phyloP scores from a whole-genome alignment of 257 asterid species.

The Salvia miltiorrhiza region DNA sequence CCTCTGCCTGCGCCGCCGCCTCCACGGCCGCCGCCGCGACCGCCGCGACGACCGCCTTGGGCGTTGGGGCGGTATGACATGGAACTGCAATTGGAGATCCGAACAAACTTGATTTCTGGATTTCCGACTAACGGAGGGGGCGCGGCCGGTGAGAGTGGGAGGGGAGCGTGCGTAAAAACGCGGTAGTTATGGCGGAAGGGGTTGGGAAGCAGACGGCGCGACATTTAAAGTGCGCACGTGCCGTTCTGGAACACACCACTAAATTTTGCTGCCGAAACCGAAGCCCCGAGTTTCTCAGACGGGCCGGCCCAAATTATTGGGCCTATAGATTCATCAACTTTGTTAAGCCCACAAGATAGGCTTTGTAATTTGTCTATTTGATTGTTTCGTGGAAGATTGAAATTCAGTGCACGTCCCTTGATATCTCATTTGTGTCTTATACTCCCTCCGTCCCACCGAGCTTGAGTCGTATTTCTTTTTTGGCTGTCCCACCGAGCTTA shows the following conservation, averaged over 20 bases:
- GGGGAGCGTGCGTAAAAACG: slow-evolving; percentile 17
- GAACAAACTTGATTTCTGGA: slow-evolving; percentile 9
- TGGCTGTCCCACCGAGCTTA: too few species aligned
- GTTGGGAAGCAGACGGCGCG: slow-evolving; percentile 35
- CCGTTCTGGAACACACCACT: background rate
- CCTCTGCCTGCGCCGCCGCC: slow-evolving; percentile 45
- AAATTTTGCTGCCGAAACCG: background rate
- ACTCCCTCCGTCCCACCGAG: too few species aligned
- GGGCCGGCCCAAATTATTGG: background rate
- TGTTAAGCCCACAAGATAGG: background rate
- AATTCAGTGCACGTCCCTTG: too few species aligned
- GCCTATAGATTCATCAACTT: background rate
- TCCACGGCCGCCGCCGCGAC: slow-evolving; percentile 43
- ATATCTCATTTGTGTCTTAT: too few species aligned
- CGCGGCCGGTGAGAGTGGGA: slow-evolving; percentile 6
- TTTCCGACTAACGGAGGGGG: background rate
- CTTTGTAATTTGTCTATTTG: too few species aligned
- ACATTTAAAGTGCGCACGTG: slow-evolving; percentile 38
- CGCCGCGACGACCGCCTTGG: slow-evolving; percentile 76
- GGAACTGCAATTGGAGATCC: slow-evolving; percentile 30
- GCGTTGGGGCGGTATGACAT: slow-evolving; percentile 84
- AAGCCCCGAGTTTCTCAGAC: background rate
- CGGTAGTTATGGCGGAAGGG: slow-evolving; percentile 21
- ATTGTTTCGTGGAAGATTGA: too few species aligned
- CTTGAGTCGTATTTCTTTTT: too few species aligned